Percentiles rank a stretch among this genome's conserved stretches.
phyloP scores from a whole-genome alignment of 2,329 filamentous ascomycete genomes.

The Akanthomyces muscarius region DNA sequence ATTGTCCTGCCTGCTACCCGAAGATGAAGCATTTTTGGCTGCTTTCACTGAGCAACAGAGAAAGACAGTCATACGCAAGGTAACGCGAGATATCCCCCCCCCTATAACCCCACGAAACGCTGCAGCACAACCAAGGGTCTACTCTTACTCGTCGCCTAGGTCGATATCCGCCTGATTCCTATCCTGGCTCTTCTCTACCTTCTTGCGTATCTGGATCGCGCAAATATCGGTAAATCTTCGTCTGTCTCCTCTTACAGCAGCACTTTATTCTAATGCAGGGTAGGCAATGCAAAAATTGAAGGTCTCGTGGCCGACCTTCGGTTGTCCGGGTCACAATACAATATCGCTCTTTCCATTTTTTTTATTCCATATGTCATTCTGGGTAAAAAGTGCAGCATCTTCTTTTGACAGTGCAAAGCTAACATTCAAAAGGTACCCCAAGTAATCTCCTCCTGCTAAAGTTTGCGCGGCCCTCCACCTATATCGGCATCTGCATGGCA shows the following conservation, averaged over 20 bases:
- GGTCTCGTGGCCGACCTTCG: conserved; percentile 31
- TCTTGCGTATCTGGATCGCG: conserved; percentile 53
- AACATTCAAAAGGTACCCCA: conserved; percentile 41
- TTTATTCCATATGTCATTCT: conserved; percentile 58
- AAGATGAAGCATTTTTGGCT: too few species aligned
- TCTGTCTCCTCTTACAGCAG: background rate
- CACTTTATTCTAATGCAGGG: background rate
- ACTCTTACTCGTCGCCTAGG: too few species aligned
- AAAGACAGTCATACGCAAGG: too few species aligned
- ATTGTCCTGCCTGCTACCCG: too few species aligned
- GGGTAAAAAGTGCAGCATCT: conserved; percentile 30
- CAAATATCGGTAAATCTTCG: conserved; percentile 42
- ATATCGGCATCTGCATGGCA: conserved; percentile 61
- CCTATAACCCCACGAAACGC: too few species aligned
- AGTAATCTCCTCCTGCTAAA: conserved; percentile 64
- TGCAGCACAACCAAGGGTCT: too few species aligned
- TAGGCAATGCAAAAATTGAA: conserved; percentile 42
- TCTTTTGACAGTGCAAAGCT: background rate
- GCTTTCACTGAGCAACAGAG: too few species aligned
- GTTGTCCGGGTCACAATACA: conserved; percentile 54
- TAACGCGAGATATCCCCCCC: too few species aligned
- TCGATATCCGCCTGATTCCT: conserved; percentile 27
- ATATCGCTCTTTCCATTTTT: conserved; percentile 49
- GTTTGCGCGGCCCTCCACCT: conserved; percentile 55
- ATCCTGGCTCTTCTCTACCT: conserved; percentile 56